These are phyloP conservation scores for Colletotrichum sp. DNA, from an alignment of 2,329 filamentous ascomycete species.

Conservation along the genomic window DNA sequence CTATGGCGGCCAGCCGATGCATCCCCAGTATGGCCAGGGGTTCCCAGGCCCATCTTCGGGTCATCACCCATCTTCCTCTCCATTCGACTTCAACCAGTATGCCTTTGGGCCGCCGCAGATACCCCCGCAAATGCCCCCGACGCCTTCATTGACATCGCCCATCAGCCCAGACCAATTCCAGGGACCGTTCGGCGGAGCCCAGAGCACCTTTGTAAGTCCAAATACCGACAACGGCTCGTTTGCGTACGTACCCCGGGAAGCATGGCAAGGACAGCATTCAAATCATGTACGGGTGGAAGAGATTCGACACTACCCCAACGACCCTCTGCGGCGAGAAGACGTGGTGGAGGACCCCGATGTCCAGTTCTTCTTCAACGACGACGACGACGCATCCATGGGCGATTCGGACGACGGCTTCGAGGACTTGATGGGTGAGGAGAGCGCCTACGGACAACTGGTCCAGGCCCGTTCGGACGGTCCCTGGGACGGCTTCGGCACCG, in stretches of 20 bases:
- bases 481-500: slow-evolving; percentile 47
- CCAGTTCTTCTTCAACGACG: slow-evolving; percentile 53
- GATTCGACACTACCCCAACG: neutral
- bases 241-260: neutral
- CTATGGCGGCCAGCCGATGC: slow-evolving; percentile 33
- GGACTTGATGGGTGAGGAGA: slow-evolving; percentile 40
- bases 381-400: slow-evolving; percentile 67
- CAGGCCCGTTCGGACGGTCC: slow-evolving; percentile 38
- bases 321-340: neutral
- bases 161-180: slow-evolving; percentile 19
- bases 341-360: neutral
- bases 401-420: slow-evolving; percentile 64
- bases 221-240: slow-evolving; percentile 5
- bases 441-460: slow-evolving; percentile 42
- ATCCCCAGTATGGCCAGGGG: slow-evolving; percentile 30
- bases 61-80: slow-evolving; percentile 1
- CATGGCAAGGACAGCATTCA: neutral
- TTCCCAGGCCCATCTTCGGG: slow-evolving; percentile 28
- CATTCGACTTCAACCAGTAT: slow-evolving; percentile 27
- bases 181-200: neutral
- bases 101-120: slow-evolving; percentile 14
- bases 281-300: neutral
- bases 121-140: slow-evolving; percentile 10
- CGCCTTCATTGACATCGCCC: slow-evolving; percentile 11
- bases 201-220: slow-evolving; percentile 4